These are phyloP conservation scores for Aphanomyces stellatus DNA, from an alignment of 352 stramenopile genomes.

Conservation along the genomic window DNA sequence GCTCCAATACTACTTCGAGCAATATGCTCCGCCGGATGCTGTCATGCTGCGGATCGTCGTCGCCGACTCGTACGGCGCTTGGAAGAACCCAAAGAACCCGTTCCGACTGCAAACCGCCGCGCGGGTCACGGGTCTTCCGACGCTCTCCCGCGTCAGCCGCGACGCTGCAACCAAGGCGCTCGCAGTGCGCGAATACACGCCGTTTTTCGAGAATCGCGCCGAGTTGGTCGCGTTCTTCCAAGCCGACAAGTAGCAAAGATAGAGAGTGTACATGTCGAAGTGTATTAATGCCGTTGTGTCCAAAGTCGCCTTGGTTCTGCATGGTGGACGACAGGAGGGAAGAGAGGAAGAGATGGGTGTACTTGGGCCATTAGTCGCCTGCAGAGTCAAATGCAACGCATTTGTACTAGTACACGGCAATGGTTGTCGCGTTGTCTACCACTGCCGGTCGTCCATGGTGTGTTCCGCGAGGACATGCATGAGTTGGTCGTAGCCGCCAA, in stretches of 20 bases:
- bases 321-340: no score
- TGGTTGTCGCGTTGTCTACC: background rate
- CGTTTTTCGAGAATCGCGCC: background rate
- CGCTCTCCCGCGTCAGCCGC: background rate
- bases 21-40: constrained; percentile 42
- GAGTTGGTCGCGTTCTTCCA: background rate
- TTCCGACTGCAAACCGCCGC: constrained; percentile 24
- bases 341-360: no score
- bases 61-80: constrained; percentile 44
- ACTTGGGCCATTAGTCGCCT: no score
- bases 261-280: background rate
- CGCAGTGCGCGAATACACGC: background rate
- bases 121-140: background rate
- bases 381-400: no score
- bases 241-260: background rate
- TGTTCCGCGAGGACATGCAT: constrained; percentile 43
- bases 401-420: no score
- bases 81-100: constrained; percentile 70
- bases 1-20: constrained; percentile 70
- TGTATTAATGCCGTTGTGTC: background rate
- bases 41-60: constrained; percentile 52
- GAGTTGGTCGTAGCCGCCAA: constrained; percentile 72
- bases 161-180: background rate
- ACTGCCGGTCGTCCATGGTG: background rate
- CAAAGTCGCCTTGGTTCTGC: no score